Evolutionary conservation across 1,284 basidiomycete genomes (phyloP), one percentile per base, ranked within the genome.

Genomic region (Cystobasidium sp.): DNA sequence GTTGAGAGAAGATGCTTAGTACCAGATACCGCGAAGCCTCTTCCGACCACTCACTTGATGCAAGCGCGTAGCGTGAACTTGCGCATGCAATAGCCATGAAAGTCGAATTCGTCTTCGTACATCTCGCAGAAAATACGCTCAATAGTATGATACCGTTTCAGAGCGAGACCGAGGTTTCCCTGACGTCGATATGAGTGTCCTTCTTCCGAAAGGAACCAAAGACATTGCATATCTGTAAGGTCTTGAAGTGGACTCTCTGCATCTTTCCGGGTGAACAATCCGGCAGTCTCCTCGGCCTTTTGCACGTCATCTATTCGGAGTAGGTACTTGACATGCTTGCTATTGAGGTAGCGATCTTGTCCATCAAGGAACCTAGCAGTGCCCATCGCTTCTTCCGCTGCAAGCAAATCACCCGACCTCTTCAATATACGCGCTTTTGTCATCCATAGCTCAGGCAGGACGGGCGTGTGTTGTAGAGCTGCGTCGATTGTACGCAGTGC

Each of bases 91-190:
- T 99, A 99, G 7, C 90, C 89, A 82, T 99, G 97, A 86, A 99
- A 99, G 83, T 99, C 97, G 80, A 93, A 96, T 83, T 99, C 95
- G 81, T 99, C 97, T 78, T 98, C 94, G 80, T 95, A 92, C 77
- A 93, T 88, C 72, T 92, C 91, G 71, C 91, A 87, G 82, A 97
- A 97, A 16, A 90, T 85, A 89, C 93, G 79, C 75, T 89, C 87
- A 53, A 97, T 85, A 62, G 90, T 86, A 70, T 88, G 86, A 79
- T 92, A 96, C 79, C 90, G 89, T 85, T 98, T 98, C 80, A 99
- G 84, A 8, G 95, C 94, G 78, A 92, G 84, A 22, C 88, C 89
- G n/a, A 89, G 84, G 78, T 89, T 89, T 0, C 89, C 89, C 67
- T 85, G 85, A 4, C 88, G 86, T 74, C 85, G 83, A 77, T 91